Evolutionary conservation across 495 filamentous ascomycete genomes (phyloP), one percentile per base, ranked within the genome.

Genomic region (Aspergillus haitiensis): DNA sequence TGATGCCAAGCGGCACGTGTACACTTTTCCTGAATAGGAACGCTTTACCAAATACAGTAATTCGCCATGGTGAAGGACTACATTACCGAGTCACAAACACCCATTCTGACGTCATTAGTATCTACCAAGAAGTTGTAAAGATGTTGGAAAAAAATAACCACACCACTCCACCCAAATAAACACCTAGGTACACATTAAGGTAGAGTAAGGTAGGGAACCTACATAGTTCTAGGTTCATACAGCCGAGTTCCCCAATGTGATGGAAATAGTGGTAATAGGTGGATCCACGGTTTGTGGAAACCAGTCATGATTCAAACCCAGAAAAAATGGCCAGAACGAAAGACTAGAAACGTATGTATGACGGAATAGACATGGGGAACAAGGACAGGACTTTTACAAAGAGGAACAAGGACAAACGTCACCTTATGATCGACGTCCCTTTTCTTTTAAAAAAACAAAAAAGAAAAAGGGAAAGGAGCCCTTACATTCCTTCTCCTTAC

Each of bases 11-110:
- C 2, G 21, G 53, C 21, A 56, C 54, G 27, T 48, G 42, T 35
- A 56, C 11, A 37, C 53, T 11, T 56, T 56, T 46, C 53, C 53
- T 27, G 21, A 56, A 56, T 56, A 56, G 18, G 18, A 45, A 56
- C 53, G 21, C 51, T 40, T 21, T 53, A 39, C 7, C 5, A 21
- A 7, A 40, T 53, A 16, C n/a, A 53, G 34, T 53, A 53, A 53
- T 53, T 53, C 51, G n/a, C 51, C 51, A 33, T 40, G 50, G 3
- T 34, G 13, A 16, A 33, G 34, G 50, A 35, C 5, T 52, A 52
- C 49, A 27, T 55, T 53, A 16, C 4, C 8, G 32, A n/a, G n/a
- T n/a, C n/a, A n/a, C n/a, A n/a, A 16, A 7, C 10, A 33, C 11
- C 11, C 10, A 4, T 27, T 31, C 7, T 60, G 50, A 60, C 58